A percentile compares a stretch with the other conserved stretches of the same genome.
These are phyloP conservation scores for Stachybotrys chartarum DNA, from an alignment of 2,329 filamentous ascomycete species.

Conservation along the genomic window DNA sequence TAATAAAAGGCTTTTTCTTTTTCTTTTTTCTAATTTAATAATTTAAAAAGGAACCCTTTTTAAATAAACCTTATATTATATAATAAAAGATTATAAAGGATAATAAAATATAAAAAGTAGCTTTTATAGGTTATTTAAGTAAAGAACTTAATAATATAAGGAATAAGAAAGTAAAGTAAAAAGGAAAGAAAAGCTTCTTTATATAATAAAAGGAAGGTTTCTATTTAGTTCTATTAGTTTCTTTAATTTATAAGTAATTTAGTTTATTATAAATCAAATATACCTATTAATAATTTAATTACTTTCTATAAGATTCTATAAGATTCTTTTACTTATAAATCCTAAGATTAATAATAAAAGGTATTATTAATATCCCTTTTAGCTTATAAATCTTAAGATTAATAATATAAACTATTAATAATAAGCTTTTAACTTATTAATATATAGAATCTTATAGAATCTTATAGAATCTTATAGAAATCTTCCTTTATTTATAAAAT, in stretches of 20 bases:
- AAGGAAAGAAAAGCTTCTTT: slow-evolving; percentile 1
- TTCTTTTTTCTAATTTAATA: not conserved
- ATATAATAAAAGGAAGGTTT: not conserved
- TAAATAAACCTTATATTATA: not conserved
- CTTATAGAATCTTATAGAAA: not conserved
- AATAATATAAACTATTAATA: no score
- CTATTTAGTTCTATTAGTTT: not conserved
- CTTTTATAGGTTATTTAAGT: no score
- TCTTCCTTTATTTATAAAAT: not conserved
- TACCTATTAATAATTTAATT: slow-evolving; percentile 1
- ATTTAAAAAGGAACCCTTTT: no score
- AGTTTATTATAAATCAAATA: slow-evolving; percentile 1
- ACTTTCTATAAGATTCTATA: not conserved
- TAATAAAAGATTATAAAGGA: not conserved
- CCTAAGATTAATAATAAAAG: not conserved
- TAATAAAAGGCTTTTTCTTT: not conserved
- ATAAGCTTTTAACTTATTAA: not conserved
- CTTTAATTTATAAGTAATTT: slow-evolving; percentile 1
- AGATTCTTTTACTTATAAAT: no score
- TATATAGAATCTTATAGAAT: not conserved
- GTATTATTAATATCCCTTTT: not conserved
- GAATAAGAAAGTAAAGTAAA: not conserved
- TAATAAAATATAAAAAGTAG: no score
- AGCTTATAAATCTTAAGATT: not conserved
- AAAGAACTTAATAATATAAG: not conserved